Percentiles rank a stretch among this genome's conserved stretches.
Conservation (phyloP, 139 green algal species). For the Volvox reticuliferus region DNA sequence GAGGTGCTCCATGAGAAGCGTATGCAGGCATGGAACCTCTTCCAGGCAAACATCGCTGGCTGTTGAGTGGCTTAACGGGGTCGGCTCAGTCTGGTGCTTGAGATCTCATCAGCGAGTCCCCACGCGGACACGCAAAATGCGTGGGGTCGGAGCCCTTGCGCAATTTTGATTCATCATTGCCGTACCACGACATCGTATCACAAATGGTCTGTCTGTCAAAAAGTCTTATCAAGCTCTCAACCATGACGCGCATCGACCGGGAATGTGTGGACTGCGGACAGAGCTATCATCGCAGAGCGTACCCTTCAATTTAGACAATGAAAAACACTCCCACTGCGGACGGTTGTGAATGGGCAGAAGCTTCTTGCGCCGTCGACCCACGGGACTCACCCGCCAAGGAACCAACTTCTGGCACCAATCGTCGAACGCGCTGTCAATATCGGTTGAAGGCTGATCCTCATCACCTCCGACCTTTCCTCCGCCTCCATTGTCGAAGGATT, state of each 20-base stretch:
- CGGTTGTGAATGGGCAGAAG: no score
- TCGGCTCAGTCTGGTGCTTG: slow-evolving; percentile 21
- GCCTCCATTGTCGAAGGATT: not conserved
- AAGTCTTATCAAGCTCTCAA: no score
- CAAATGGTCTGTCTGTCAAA: no score
- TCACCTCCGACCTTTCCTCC: not conserved
- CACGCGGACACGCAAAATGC: slow-evolving; percentile 25
- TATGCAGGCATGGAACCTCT: no score
- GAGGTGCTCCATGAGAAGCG: no score
- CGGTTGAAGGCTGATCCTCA: not conserved
- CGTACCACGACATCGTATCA: not conserved
- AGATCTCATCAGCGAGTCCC: slow-evolving; percentile 4
- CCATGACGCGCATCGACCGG: no score
- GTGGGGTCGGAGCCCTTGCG: slow-evolving; percentile 36
- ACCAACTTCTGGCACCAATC: slow-evolving; percentile 63
- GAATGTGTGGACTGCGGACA: no score
- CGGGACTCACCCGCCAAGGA: slow-evolving; percentile 60
- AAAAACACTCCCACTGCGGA: no score
- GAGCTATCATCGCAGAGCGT: no score
- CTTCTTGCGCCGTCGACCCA: no score
- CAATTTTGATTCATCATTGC: slow-evolving; percentile 23
- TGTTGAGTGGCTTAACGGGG: not conserved
- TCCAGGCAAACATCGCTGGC: not conserved
- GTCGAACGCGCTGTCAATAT: slow-evolving; percentile 52
- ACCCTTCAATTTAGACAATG: no score